These are phyloP conservation scores for Fusarium anguioides DNA, from an alignment of 2,329 filamentous ascomycete species.

Conservation along the genomic window DNA sequence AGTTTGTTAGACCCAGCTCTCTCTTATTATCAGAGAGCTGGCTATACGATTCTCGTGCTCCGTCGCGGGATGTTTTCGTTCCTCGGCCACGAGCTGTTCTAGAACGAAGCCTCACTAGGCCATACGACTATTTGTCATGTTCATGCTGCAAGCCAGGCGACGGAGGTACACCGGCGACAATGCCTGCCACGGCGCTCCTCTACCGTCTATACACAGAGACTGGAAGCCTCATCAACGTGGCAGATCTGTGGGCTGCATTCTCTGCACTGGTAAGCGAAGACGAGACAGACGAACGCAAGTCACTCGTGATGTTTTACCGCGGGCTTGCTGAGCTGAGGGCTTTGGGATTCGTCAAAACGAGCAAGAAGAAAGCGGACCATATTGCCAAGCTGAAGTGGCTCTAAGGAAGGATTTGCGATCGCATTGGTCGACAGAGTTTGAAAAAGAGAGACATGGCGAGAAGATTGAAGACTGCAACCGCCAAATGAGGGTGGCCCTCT, in stretches of 20 bases:
- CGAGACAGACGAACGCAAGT: conserved; percentile 62
- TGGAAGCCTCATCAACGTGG: conserved; percentile 79
- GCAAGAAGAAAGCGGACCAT: conserved; percentile 92
- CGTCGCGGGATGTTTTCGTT: conserved; percentile 78
- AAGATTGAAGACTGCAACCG: conserved; percentile 7
- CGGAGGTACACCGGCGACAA: conserved; percentile 65
- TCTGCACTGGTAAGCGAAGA: conserved; percentile 66
- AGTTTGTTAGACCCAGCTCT: conserved; percentile 48
- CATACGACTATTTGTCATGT: conserved; percentile 82
- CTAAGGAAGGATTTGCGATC: conserved; percentile 43
- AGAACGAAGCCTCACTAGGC: conserved; percentile 76
- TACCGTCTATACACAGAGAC: conserved; percentile 85
- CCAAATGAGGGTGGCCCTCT: conserved; percentile 5
- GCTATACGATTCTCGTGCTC: conserved; percentile 77
- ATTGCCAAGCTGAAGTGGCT: conserved; percentile 90
- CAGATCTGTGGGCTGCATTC: conserved; percentile 84
- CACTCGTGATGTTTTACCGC: conserved; percentile 83
- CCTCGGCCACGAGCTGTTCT: conserved; percentile 77
- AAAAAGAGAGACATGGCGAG: conserved; percentile 27
- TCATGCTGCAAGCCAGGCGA: conserved; percentile 69
- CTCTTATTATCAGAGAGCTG: conserved; percentile 77
- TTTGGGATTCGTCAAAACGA: conserved; percentile 88
- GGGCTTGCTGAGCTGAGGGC: conserved; percentile 85
- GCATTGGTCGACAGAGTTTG: conserved; percentile 16
- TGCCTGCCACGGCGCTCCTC: conserved; percentile 77